Conservation (phyloP, 2,329 filamentous ascomycete species). For the Fusarium beomiforme region DNA sequence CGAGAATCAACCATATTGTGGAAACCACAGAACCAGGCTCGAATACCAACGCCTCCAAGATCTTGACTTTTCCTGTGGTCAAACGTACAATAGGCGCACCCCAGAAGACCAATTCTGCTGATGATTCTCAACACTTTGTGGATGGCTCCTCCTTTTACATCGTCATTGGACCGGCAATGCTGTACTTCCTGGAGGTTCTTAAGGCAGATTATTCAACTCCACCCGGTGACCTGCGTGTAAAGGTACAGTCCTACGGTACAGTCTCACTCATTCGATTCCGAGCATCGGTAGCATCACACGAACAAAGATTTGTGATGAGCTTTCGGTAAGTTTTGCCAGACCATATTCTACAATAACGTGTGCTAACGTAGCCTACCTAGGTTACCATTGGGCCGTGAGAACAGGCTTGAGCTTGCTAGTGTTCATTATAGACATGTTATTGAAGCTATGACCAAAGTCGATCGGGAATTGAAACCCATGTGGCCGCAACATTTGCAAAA, state of each 20-base stretch:
- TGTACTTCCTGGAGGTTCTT: conserved; percentile 62
- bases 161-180: conserved; percentile 63
- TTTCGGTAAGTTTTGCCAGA: conserved; percentile 58
- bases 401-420: conserved; percentile 62
- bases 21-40: conserved; percentile 54
- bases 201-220: conserved; percentile 54
- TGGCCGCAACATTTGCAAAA: conserved; percentile 67
- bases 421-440: conserved; percentile 64
- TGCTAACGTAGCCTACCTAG: conserved; percentile 46
- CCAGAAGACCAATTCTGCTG: conserved; percentile 53
- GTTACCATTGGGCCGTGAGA: conserved; percentile 55
- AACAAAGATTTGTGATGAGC: conserved; percentile 65
- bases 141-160: conserved; percentile 65
- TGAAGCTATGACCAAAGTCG: conserved; percentile 62
- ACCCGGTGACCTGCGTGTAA: conserved; percentile 59
- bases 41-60: conserved; percentile 43
- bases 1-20: conserved; percentile 59
- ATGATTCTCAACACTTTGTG: conserved; percentile 57
- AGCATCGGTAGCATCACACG: conserved; percentile 60
- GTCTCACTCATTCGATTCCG: conserved; percentile 63
- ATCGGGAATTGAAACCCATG: conserved; percentile 65
- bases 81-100: conserved; percentile 56
- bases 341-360: neutral
- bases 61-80: conserved; percentile 62
- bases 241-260: conserved; percentile 61